Percentiles rank a stretch among this genome's conserved stretches.
These are phyloP conservation scores for Cystobasidium onofrii DNA, from an alignment of 768 basidiomycete genomes.

Conservation along the genomic window DNA sequence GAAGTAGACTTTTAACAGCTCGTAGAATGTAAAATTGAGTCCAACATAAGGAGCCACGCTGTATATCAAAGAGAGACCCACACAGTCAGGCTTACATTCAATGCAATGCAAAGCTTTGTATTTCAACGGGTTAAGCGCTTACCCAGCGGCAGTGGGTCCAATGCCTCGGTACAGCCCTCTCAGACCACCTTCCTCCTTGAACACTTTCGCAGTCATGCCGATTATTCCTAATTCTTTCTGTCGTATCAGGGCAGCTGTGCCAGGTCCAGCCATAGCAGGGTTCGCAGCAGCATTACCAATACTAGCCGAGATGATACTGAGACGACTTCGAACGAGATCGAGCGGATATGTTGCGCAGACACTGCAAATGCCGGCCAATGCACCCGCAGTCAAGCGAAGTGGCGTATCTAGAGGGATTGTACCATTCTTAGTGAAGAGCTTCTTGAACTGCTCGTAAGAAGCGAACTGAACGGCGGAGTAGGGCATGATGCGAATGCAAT, in stretches of 20 bases:
- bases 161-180: slow-evolving; percentile 75
- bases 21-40: slow-evolving; percentile 56
- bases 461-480: slow-evolving; percentile 56
- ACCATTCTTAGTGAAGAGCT: slow-evolving; percentile 67
- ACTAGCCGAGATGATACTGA: slow-evolving; percentile 46
- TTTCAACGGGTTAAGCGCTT: background rate
- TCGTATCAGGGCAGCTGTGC: slow-evolving; percentile 47
- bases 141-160: slow-evolving; percentile 59
- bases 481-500: slow-evolving; percentile 84
- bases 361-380: slow-evolving; percentile 84
- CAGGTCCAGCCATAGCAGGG: slow-evolving; percentile 1
- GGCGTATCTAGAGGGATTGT: slow-evolving; percentile 76
- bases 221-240: slow-evolving; percentile 52
- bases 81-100: slow-evolving; percentile 39
- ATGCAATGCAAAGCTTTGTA: no score
- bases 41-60: slow-evolving; percentile 70
- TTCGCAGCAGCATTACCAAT: slow-evolving; percentile 17
- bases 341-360: slow-evolving; percentile 60
- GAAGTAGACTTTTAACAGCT: slow-evolving; percentile 47
- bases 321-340: slow-evolving; percentile 81
- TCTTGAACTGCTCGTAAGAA: slow-evolving; percentile 42
- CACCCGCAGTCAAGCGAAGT: slow-evolving; percentile 73
- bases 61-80: slow-evolving; percentile 44
- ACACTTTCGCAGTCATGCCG: slow-evolving; percentile 84
- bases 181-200: slow-evolving; percentile 84